phyloP scores from a whole-genome alignment of 2,329 filamentous ascomycete genomes.

The Aureobasidium sp. region DNA sequence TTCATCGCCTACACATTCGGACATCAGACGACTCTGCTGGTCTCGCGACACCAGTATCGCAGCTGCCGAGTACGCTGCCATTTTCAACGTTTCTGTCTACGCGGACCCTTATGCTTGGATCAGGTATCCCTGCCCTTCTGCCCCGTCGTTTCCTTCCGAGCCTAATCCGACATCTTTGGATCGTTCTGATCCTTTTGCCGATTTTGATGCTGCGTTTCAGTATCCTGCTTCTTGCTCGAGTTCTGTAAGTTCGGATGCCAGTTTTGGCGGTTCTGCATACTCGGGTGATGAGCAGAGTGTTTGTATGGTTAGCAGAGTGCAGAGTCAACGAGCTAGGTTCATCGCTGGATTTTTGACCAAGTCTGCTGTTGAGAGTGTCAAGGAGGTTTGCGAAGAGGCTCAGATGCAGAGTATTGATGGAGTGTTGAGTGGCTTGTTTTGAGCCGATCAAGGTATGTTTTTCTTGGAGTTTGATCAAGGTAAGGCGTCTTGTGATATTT shows the following conservation, averaged over 20 bases:
- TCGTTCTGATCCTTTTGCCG: not conserved
- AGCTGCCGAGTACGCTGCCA: not conserved
- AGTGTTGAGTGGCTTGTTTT: no score
- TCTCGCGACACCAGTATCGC: not conserved
- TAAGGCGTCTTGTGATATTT: no score
- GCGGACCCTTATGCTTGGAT: constrained; percentile 7
- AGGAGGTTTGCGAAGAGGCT: no score
- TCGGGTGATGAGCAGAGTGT: not conserved
- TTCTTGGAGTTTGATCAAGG: no score
- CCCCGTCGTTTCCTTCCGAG: not conserved
- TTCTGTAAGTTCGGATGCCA: not conserved
- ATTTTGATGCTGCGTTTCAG: not conserved
- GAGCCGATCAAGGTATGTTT: no score
- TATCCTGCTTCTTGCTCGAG: not conserved
- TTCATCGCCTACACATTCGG: no score
- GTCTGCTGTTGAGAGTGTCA: not conserved
- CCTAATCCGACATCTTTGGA: not conserved
- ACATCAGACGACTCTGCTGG: not conserved
- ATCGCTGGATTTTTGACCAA: not conserved
- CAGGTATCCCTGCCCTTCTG: not conserved
- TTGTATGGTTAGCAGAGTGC: not conserved
- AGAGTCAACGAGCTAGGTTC: not conserved
- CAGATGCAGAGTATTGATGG: no score
- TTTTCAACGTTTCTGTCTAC: not conserved
- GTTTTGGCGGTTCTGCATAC: not conserved